These are phyloP conservation scores for Dalbergia cultrata DNA, from an alignment of 306 rosid species.

Conservation along the genomic window DNA sequence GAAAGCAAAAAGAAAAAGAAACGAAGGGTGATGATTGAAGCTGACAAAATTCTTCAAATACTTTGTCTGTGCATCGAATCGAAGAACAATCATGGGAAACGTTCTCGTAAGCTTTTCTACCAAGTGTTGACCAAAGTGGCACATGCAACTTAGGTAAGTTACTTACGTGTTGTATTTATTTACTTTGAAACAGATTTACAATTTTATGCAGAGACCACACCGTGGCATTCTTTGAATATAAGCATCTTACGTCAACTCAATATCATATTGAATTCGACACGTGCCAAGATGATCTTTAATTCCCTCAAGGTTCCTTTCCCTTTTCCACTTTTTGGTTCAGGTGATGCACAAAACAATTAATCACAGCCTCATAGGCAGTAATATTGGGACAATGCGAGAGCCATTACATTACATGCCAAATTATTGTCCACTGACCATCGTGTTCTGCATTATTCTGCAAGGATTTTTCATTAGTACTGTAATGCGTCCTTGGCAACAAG, in stretches of 20 bases:
- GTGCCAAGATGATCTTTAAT: background rate
- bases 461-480: background rate
- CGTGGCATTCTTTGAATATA: conserved; percentile 6
- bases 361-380: background rate
- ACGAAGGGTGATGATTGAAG: background rate
- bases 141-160: background rate
- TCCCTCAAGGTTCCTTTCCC: conserved; percentile 4
- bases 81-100: background rate
- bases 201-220: background rate
- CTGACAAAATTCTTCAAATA: background rate
- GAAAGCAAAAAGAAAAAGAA: background rate
- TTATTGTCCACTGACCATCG: background rate
- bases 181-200: background rate
- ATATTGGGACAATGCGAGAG: background rate
- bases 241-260: background rate
- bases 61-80: background rate
- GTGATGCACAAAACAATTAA: background rate
- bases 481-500: background rate
- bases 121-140: conserved; percentile 5
- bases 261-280: background rate
- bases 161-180: background rate
- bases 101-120: background rate
- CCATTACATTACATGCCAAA: background rate
- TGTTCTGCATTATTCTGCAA: background rate
- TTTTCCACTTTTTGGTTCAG: conserved; percentile 8